Evolutionary conservation across 1,139 yeast species (phyloP).

Genomic region (Wickerhamomyces sp.): DNA sequence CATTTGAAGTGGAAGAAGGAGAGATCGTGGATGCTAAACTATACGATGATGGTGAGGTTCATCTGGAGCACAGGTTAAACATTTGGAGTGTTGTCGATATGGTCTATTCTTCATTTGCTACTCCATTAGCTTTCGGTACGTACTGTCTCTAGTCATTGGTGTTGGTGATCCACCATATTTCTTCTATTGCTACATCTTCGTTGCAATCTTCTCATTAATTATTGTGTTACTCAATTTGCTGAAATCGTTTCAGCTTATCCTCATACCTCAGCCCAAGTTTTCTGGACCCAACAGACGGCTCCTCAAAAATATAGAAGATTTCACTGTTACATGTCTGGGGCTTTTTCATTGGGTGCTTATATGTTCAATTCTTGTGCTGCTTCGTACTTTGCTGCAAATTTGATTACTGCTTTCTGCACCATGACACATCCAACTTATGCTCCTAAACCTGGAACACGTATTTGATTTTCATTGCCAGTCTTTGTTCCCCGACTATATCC

Average conservation of each 20-base stretch:
- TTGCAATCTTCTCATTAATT: background rate
- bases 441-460: background rate
- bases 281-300: background rate
- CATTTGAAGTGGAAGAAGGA: too few species aligned
- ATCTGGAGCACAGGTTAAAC: background rate
- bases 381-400: background rate
- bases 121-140: background rate
- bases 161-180: background rate
- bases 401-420: background rate
- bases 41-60: too few species aligned
- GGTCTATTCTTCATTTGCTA: background rate
- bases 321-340: background rate
- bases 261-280: background rate
- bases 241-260: background rate
- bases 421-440: background rate
- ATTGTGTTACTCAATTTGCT: background rate
- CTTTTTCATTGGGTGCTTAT: background rate
- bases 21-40: too few species aligned
- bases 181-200: background rate
- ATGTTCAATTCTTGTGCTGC: background rate
- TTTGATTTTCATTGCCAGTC: background rate
- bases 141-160: background rate
- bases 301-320: background rate
- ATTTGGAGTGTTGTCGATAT: background rate
- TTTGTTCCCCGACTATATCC: background rate